phyloP scores from a whole-genome alignment of 2,329 filamentous ascomycete species.

The Verticillium tricorpus region DNA sequence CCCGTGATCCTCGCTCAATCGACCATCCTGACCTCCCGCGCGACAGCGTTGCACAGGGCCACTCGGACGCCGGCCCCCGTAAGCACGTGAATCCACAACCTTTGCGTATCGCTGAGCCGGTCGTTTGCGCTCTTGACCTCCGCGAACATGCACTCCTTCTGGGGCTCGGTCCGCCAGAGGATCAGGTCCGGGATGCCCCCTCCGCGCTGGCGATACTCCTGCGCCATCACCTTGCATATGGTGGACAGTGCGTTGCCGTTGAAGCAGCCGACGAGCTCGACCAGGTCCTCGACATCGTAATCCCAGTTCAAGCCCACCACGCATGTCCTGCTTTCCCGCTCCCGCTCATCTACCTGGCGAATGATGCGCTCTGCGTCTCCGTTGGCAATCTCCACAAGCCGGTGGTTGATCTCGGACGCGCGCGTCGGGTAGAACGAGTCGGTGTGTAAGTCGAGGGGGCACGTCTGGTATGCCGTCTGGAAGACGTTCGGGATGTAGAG shows the following conservation, averaged over 20 bases:
- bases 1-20: slow-evolving; percentile 20
- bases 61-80: slow-evolving; percentile 80
- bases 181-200: slow-evolving; percentile 91
- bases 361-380: slow-evolving; percentile 68
- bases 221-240: slow-evolving; percentile 89
- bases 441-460: slow-evolving; percentile 86
- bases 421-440: slow-evolving; percentile 86
- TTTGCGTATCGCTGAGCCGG: slow-evolving; percentile 89
- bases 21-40: slow-evolving; percentile 44
- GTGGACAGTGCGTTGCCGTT: slow-evolving; percentile 73
- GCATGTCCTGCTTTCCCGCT: slow-evolving; percentile 70
- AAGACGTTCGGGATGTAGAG: slow-evolving; percentile 94
- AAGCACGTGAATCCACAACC: slow-evolving; percentile 94
- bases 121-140: slow-evolving; percentile 87
- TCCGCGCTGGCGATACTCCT: slow-evolving; percentile 84
- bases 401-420: slow-evolving; percentile 83
- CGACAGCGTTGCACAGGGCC: slow-evolving; percentile 67
- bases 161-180: slow-evolving; percentile 61
- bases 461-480: slow-evolving; percentile 91
- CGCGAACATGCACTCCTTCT: slow-evolving; percentile 63
- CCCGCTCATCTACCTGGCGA: slow-evolving; percentile 59
- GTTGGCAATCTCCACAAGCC: slow-evolving; percentile 83
- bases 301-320: slow-evolving; percentile 92
- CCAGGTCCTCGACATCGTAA: slow-evolving; percentile 71
- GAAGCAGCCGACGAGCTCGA: slow-evolving; percentile 77